Evolutionary conservation across 1,139 yeast species (phyloP).

Genomic region (Saccharomyces hybrid): DNA sequence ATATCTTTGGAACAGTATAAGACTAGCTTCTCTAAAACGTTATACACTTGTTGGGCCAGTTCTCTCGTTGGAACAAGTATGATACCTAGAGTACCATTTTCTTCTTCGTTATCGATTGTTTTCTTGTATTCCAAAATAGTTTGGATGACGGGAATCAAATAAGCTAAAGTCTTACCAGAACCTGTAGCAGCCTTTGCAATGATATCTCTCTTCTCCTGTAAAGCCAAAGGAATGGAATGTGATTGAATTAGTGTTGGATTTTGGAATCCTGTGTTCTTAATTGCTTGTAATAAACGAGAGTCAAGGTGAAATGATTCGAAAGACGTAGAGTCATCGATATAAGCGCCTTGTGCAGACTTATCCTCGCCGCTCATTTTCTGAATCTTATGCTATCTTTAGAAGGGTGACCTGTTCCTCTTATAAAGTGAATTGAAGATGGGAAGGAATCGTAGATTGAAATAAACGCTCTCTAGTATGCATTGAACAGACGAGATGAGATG

Average conservation of each 20-base stretch:
- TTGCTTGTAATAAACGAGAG: constrained; percentile 74
- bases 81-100: constrained; percentile 41
- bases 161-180: constrained; percentile 85
- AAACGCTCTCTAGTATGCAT: too few species aligned
- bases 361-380: constrained; percentile 10
- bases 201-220: constrained; percentile 78
- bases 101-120: constrained; percentile 15
- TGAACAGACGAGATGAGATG: constrained; percentile 18
- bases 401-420: not conserved
- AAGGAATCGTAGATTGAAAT: too few species aligned
- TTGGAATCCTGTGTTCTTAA: constrained; percentile 70
- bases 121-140: constrained; percentile 42
- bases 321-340: constrained; percentile 58
- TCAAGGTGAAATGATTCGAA: constrained; percentile 71
- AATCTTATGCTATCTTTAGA: not conserved
- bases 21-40: constrained; percentile 60
- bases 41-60: constrained; percentile 72
- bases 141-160: constrained; percentile 70
- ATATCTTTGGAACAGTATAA: constrained; percentile 64
- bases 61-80: constrained; percentile 82
- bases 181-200: constrained; percentile 88
- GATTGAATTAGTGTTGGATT: constrained; percentile 88
- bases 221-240: constrained; percentile 80
- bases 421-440: not conserved
- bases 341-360: constrained; percentile 40